Evolutionary conservation across 768 basidiomycete genomes (phyloP), one percentile per base, ranked within the genome.

Genomic region (Saitozyma podzolica): DNA sequence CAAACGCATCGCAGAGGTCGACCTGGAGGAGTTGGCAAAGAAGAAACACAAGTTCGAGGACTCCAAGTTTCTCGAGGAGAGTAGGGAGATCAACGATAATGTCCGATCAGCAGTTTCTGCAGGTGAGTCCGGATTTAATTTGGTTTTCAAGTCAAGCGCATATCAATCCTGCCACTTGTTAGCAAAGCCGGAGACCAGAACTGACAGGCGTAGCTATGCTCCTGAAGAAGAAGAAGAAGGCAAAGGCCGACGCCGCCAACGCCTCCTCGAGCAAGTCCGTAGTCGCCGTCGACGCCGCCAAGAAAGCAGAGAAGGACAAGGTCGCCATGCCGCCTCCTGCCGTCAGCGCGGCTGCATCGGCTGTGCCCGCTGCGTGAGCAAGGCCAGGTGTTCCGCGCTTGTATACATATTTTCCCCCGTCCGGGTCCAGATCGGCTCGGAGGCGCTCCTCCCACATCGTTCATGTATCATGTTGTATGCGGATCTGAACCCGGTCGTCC

Each of bases 11-110:
- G 79, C 58, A 62, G 78, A 73, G 43, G 61, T 71, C 20, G 75
- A 76, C 40, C 76, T 81, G 11, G 71, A 70, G n/a, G 70, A 75
- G 49, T 41, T 76, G 9, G 75, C 75, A 10, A 69, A 76, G 72
- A 88, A 85, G 83, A 96, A 95, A 74, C 89, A 91, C 69, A 85
- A 90, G 37, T 87, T 98, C 51, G 93, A 97, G 54, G 95, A 99
- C 73, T 88, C 86, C 3, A 89, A 92, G 78, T 99, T 89, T 75
- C 76, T 99, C 45, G 93, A 97, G 77, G 88, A 95, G 81, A 92
- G 88, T 70, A 83, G 85, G 77, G 92, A 96, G 72, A 86, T 98
- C 37, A 90, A 92, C 2, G 93, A 95, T 67, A 87, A 84, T 66
- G 94, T 97, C 39, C 90, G 91, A 82, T 91, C 84, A 60, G 95